Evolutionary conservation across 2,329 filamentous ascomycete genomes (phyloP), one percentile per base, ranked within the genome.

Genomic region (Colletotrichum nymphaeae): DNA sequence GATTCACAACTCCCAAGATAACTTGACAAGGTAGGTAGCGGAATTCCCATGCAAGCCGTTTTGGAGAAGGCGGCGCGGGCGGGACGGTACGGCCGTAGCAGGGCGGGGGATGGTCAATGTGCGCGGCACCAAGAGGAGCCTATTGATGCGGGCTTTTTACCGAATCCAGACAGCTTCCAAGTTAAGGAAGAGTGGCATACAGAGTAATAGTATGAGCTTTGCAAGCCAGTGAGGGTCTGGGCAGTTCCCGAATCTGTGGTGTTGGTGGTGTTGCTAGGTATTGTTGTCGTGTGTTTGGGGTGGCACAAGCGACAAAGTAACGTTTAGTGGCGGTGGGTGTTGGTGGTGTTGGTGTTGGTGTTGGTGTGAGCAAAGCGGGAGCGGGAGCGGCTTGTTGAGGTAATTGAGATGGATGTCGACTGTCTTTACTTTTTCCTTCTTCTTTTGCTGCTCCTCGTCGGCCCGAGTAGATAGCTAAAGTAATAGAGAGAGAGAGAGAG

Each of bases 61-160:
- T 37, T 26, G 57, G 35, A 30, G 52, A n/a, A 9, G 32, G 22
- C 32, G 42, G 42, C 42, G 42, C 42, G 42, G 42, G 26, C 52
- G 35, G 24, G 26, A 69, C 59, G 58, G 19, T 72, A 69, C 70
- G 70, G 70, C 70, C 70, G 70, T 69, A 72, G 57, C 22, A n/a
- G 26, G 42, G n/a, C 42, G 59, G 58, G 37, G 30, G 57, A 30
- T 59, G 42, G 12, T 37, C n/a, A 49, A 19, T 57, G 37, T 26
- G 30, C 28, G 32, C 52, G 35, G 26, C 14, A 37, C 56, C 37
- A 52, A 67, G 68, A 58, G 22, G 24, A 16, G 69, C 19, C 42
- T 49, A 37, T 26, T 49, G 14, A 24, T 62, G 56, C 46, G 69
- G 57, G 63, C 56, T 6, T 37, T 53, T 52, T 67, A 26, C 69